These are phyloP conservation scores for Huntiella omanensis DNA, from an alignment of 2,329 filamentous ascomycete genomes.

Conservation along the genomic window DNA sequence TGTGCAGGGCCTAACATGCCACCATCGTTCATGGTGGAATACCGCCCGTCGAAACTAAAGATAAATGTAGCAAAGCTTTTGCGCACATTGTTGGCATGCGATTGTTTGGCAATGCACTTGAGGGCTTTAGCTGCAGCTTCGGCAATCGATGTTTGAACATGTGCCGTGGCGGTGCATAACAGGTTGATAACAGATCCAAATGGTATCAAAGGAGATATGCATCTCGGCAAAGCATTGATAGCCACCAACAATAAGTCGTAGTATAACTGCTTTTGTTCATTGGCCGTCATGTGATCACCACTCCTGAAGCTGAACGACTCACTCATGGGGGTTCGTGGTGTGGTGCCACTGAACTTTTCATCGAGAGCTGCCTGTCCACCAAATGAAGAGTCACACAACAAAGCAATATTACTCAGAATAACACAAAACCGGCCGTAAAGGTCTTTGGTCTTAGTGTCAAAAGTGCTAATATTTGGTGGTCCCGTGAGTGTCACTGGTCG, in stretches of 20 bases:
- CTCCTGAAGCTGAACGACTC: constrained; percentile 87
- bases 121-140: constrained; percentile 79
- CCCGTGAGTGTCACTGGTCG: constrained; percentile 34
- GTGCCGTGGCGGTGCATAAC: constrained; percentile 87
- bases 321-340: constrained; percentile 83
- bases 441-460: constrained; percentile 62
- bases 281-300: constrained; percentile 53
- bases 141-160: constrained; percentile 84
- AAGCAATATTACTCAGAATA: constrained; percentile 85
- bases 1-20: constrained; percentile 88
- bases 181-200: constrained; percentile 90
- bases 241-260: constrained; percentile 92
- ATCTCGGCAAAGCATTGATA: constrained; percentile 87
- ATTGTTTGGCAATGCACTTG: constrained; percentile 86
- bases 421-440: constrained; percentile 87
- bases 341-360: constrained; percentile 71
- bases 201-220: constrained; percentile 72
- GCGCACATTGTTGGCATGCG: constrained; percentile 83
- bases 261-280: constrained; percentile 81
- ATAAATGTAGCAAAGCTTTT: constrained; percentile 96
- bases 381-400: constrained; percentile 92
- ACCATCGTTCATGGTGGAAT: constrained; percentile 94
- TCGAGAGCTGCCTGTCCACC: constrained; percentile 88
- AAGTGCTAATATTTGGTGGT: constrained; percentile 31
- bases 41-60: constrained; percentile 94